phyloP scores from a whole-genome alignment of 768 basidiomycete genomes.

The Lyophyllum decastes region DNA sequence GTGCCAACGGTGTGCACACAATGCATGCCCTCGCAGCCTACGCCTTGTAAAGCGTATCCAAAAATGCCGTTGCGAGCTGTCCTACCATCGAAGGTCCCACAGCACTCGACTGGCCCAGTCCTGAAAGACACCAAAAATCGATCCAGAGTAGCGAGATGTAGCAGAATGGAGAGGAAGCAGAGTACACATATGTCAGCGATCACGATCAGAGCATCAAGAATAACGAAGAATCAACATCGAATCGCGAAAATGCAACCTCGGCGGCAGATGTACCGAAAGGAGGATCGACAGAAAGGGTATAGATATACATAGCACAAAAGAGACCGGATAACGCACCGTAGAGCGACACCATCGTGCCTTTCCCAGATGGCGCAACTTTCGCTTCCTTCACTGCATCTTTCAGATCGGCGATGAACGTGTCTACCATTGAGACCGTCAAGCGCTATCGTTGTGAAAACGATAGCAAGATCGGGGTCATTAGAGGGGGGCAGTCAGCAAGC shows the following conservation, averaged over 20 bases:
- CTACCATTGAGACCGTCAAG: constrained; percentile 75
- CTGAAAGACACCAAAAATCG: constrained; percentile 34
- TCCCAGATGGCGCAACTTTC: constrained; percentile 60
- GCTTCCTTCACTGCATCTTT: constrained; percentile 76
- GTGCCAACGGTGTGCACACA: background rate
- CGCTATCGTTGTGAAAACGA: constrained; percentile 42
- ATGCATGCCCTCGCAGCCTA: constrained; percentile 25
- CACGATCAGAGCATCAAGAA: background rate
- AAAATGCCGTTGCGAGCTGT: constrained; percentile 74
- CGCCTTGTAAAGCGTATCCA: constrained; percentile 84
- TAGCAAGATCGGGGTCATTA: background rate
- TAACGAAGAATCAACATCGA: background rate
- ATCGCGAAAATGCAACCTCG: background rate
- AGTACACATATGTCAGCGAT: background rate
- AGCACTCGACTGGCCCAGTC: constrained; percentile 79
- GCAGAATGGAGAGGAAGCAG: background rate
- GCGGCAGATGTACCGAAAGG: background rate
- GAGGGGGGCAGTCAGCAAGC: constrained; percentile 6
- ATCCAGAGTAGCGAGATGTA: background rate
- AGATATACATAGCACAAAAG: background rate
- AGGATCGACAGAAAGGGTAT: background rate
- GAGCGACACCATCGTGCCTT: constrained; percentile 88
- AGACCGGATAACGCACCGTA: constrained; percentile 63
- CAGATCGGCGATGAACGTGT: constrained; percentile 83
- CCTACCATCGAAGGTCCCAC: constrained; percentile 82